Conservation (phyloP, 2,329 filamentous ascomycete genomes). For the Diaporthe batatas region DNA sequence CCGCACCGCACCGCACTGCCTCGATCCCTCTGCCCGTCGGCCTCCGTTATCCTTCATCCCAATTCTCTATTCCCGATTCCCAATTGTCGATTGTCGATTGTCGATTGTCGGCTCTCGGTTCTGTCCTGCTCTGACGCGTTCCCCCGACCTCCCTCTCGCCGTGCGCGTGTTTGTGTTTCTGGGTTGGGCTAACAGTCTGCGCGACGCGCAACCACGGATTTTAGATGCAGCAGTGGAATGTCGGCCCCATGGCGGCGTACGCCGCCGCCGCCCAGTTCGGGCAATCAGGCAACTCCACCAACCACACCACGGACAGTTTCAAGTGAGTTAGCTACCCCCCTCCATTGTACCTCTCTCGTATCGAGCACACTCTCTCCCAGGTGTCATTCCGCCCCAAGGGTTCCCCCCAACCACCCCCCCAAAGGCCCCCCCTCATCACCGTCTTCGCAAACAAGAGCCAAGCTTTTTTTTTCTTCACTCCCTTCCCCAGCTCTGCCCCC, state of each 20-base stretch:
- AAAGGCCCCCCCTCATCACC: not conserved
- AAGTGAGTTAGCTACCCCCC: constrained; percentile 67
- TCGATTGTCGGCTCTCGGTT: too few species aligned
- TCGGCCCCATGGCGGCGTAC: constrained; percentile 62
- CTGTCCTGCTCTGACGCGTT: too few species aligned
- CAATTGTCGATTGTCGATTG: too few species aligned
- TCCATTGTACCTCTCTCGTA: constrained; percentile 49
- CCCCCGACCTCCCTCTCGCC: too few species aligned
- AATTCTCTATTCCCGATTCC: too few species aligned
- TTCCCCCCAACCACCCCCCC: not conserved
- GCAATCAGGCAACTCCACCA: constrained; percentile 64
- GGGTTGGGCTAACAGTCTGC: constrained; percentile 23
- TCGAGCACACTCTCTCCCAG: constrained; percentile 37
- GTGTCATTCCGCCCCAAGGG: constrained; percentile 24
- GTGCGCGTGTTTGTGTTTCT: not conserved
- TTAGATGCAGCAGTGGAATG: constrained; percentile 73
- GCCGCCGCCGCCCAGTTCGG: constrained; percentile 23
- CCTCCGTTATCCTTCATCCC: too few species aligned
- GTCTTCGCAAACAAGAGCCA: constrained; percentile 7
- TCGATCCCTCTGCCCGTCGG: not conserved
- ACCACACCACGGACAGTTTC: constrained; percentile 67
- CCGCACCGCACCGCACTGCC: not conserved
- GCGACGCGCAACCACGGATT: constrained; percentile 46
- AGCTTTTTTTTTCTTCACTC: not conserved
- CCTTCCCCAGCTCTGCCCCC: too few species aligned